These are phyloP conservation scores for Posidonia australis DNA, from an alignment of 106 monocot genomes.

Conservation along the genomic window DNA sequence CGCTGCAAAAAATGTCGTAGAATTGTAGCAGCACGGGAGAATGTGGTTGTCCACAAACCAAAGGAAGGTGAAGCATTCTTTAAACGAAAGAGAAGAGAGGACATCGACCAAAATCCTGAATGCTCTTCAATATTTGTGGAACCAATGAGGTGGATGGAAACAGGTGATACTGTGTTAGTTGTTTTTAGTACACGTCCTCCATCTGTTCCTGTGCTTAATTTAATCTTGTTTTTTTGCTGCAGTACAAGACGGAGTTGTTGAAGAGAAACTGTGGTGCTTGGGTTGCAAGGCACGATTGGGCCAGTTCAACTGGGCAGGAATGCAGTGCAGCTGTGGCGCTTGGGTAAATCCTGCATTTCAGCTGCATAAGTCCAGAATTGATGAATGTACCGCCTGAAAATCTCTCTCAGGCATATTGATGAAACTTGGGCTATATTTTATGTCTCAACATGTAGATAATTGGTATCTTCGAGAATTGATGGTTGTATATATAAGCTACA, in stretches of 20 bases:
- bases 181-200: not conserved
- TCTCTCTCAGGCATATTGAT: too few species aligned
- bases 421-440: too few species aligned
- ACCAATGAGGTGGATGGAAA: conserved; percentile 24
- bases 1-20: conserved; percentile 2
- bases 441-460: too few species aligned
- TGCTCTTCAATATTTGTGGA: conserved; percentile 52
- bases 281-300: conserved; percentile 38
- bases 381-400: too few species aligned
- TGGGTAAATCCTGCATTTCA: conserved; percentile 57
- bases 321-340: conserved; percentile 48
- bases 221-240: not conserved
- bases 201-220: not conserved
- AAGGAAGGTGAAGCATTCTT: conserved; percentile 31
- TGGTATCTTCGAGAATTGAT: too few species aligned
- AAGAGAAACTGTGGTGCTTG: conserved; percentile 36
- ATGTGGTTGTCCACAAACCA: conserved; percentile 29
- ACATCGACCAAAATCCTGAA: conserved; percentile 14
- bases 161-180: conserved; percentile 18
- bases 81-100: conserved; percentile 22
- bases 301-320: conserved; percentile 51
- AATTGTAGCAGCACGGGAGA: conserved; percentile 26
- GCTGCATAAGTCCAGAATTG: conserved; percentile 26
- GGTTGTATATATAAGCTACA: too few species aligned
- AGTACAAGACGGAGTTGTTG: conserved; percentile 36